Base-by-base conservation (phyloP, 805 yeast species). In the Sporopachydermia lactativora region DNA sequence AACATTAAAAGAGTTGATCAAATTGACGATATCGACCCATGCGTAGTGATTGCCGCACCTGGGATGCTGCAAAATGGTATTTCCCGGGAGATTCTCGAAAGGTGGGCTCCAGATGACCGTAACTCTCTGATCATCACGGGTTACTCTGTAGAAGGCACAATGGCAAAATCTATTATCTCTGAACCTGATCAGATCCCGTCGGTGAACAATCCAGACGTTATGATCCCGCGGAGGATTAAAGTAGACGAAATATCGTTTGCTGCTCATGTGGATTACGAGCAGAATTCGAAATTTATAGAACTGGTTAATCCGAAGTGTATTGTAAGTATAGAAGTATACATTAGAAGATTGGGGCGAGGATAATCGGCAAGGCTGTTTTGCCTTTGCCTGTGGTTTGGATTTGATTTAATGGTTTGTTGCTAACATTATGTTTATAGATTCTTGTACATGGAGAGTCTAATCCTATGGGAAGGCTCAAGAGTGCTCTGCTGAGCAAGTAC, bases 41-140 rank as follows among this genome's bases (percentile, higher is more conserved):
- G 95, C 49, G 97, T 92, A 15, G 88, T 92, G 60, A 73, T 92
- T 28, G 98, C 98, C 0, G 77, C 94, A 37, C 99, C 99, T 0
- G 99, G 99, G 56, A 92, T 92, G 99, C 66, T 92, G 39, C 98
- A 89, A 57, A 88, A 82, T 55, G 99, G 99, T 46, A 78, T 88
- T 2, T 85, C 96, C 0, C 69, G 99, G 50, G 92, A 82, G 50
- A 65, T 92, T 15, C 67, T 92, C 18, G 99, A 92, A 54, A 75
- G 81, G 57, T 92, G 99, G 99, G 88, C 95, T 3, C 98, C 99
- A 0, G 97, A 92, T 52, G 81, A 94, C 2, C 80, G 84, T 52
- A 92, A 92, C 51, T 66, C 94, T 2, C 77, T 86, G 17, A 72
- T 92, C 16, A 60, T 92, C 55, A 92, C 99, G 0, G 99, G 99